A percentile compares a stretch with the other conserved stretches of the same genome.
Evolutionary conservation across 2,329 filamentous ascomycete species (phyloP).

Genomic region (Colletotrichum acutatum): DNA sequence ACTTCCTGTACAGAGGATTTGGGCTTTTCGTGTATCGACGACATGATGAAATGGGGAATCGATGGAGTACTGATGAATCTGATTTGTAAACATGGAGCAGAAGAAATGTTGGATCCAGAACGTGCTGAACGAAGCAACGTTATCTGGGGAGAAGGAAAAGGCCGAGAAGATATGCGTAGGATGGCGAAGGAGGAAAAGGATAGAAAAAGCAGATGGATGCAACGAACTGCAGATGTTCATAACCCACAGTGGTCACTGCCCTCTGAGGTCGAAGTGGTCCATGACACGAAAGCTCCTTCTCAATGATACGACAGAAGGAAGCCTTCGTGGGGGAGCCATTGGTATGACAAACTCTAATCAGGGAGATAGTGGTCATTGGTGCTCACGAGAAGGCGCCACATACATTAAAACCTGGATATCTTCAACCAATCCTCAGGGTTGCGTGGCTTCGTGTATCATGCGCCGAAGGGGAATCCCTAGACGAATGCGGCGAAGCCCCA

Average conservation of each 20-base stretch:
- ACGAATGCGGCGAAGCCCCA: not conserved
- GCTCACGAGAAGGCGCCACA: not conserved
- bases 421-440: not conserved
- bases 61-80: not conserved
- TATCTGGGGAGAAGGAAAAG: not conserved
- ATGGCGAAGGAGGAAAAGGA: not conserved
- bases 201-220: not conserved
- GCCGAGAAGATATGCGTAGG: not conserved
- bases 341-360: not conserved
- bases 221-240: not conserved
- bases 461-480: not conserved
- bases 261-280: not conserved
- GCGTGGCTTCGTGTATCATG: not conserved
- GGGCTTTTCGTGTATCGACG: not conserved
- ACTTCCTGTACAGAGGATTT: not conserved
- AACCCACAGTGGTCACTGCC: not conserved
- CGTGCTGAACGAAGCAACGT: not conserved
- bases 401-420: not conserved
- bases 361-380: not conserved
- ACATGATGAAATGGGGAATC: not conserved
- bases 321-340: not conserved
- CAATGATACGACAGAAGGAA: not conserved
- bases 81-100: not conserved
- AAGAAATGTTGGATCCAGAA: not conserved
- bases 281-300: not conserved